phyloP scores from a whole-genome alignment of 1,139 yeast species.

The Kodamaea sp. region DNA sequence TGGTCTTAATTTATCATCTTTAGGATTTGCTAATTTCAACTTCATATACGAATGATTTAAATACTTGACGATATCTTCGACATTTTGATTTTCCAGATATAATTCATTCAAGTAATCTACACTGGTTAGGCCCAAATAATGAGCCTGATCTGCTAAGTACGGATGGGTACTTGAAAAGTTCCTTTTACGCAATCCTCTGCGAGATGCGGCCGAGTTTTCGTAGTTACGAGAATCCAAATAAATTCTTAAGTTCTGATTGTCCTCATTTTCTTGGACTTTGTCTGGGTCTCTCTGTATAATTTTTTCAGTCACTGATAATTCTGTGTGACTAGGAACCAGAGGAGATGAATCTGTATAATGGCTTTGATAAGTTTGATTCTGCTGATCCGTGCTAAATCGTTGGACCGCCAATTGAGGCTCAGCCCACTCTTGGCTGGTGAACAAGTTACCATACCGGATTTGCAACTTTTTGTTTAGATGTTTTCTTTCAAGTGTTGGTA shows the following conservation, averaged over 20 bases:
- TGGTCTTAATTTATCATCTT: slow-evolving; percentile 38
- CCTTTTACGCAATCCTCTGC: slow-evolving; percentile 40
- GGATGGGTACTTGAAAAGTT: slow-evolving; percentile 48
- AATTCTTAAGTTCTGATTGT: slow-evolving; percentile 13
- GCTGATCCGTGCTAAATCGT: not conserved
- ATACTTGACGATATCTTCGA: slow-evolving; percentile 32
- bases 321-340: not conserved
- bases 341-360: not conserved
- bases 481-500: slow-evolving; percentile 8
- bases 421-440: slow-evolving; percentile 8
- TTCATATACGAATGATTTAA: slow-evolving; percentile 35
- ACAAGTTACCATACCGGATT: slow-evolving; percentile 3
- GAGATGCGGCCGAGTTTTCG: slow-evolving; percentile 10
- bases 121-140: slow-evolving; percentile 40
- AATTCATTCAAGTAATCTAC: slow-evolving; percentile 36
- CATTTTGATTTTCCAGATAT: slow-evolving; percentile 31
- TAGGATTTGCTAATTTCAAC: slow-evolving; percentile 32
- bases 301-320: not conserved
- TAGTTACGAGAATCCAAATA: slow-evolving; percentile 16
- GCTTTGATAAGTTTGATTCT: not conserved
- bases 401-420: slow-evolving; percentile 3
- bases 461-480: slow-evolving; percentile 1
- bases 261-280: slow-evolving; percentile 10
- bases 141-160: slow-evolving; percentile 46
- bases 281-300: not conserved